Evolutionary conservation across 768 basidiomycete genomes (phyloP).

Genomic region (Boletus pseudo-olivaceus): DNA sequence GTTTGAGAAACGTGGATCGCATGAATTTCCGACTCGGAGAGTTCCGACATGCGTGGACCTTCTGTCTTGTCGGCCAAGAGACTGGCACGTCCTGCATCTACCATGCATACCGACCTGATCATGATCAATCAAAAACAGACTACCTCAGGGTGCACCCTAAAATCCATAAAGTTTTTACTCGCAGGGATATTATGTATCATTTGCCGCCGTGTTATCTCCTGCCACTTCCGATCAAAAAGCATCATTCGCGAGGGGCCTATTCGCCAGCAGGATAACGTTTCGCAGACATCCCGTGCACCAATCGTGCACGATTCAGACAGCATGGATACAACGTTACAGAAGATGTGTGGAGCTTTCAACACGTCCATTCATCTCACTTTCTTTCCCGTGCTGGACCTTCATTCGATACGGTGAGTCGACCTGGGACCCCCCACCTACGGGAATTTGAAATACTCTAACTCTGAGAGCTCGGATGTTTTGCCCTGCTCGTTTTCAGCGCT

Average conservation of each 20-base stretch:
- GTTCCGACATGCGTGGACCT: slow-evolving; percentile 16
- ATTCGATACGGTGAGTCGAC: slow-evolving; percentile 2
- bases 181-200: slow-evolving; percentile 32
- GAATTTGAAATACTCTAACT: slow-evolving; percentile 35
- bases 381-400: slow-evolving; percentile 9
- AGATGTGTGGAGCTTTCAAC: slow-evolving; percentile 15
- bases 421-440: too few species aligned
- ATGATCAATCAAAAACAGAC: slow-evolving; percentile 14
- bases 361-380: slow-evolving; percentile 1
- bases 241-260: slow-evolving; percentile 8
- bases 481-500: not conserved
- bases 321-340: slow-evolving; percentile 27
- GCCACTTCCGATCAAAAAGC: slow-evolving; percentile 27
- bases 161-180: slow-evolving; percentile 21
- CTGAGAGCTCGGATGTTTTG: not conserved
- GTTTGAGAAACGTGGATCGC: slow-evolving; percentile 1
- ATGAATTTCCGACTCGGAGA: slow-evolving; percentile 23
- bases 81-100: slow-evolving; percentile 10
- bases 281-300: slow-evolving; percentile 12
- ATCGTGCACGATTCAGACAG: slow-evolving; percentile 6
- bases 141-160: slow-evolving; percentile 33
- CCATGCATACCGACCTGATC: slow-evolving; percentile 7
- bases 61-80: slow-evolving; percentile 11
- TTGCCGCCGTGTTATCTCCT: slow-evolving; percentile 17
- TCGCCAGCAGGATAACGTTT: slow-evolving; percentile 21